A percentile compares a stretch with the other conserved stretches of the same genome.
These are phyloP conservation scores for Gossypium turneri DNA, from an alignment of 345 rosid species.

Conservation along the genomic window DNA sequence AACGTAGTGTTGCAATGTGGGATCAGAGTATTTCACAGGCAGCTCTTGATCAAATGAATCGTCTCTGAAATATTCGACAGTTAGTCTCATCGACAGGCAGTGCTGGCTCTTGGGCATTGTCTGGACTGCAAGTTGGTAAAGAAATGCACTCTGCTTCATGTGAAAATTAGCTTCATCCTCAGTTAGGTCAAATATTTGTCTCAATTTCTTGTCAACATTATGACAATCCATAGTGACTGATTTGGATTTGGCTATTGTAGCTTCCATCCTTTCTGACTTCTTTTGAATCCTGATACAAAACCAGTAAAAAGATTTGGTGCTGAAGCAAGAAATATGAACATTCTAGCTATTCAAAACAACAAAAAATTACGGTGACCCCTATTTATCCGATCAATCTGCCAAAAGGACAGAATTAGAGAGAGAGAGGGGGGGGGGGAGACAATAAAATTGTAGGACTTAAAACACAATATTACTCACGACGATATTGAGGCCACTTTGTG, in stretches of 20 bases:
- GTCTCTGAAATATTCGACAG: constrained; percentile 78
- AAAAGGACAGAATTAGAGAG: neutral
- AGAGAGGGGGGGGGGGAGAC: neutral
- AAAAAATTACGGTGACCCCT: neutral
- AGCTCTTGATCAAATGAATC: constrained; percentile 38
- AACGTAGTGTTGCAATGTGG: constrained; percentile 62
- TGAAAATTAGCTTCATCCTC: constrained; percentile 92
- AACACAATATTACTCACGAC: neutral
- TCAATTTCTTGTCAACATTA: constrained; percentile 87
- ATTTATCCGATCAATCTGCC: constrained; percentile 7
- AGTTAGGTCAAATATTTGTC: constrained; percentile 84
- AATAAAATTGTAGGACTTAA: neutral
- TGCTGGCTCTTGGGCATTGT: constrained; percentile 95
- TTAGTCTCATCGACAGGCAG: constrained; percentile 33
- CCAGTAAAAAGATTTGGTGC: constrained; percentile 11
- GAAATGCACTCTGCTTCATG: constrained; percentile 28
- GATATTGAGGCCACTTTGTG: neutral
- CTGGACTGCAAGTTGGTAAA: constrained; percentile 82
- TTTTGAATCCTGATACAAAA: constrained; percentile 51
- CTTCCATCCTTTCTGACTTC: constrained; percentile 64
- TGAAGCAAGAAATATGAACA: neutral
- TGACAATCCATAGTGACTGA: constrained; percentile 67
- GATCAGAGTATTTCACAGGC: constrained; percentile 56
- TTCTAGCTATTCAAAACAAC: neutral
- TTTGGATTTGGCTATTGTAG: constrained; percentile 25